These are phyloP conservation scores for Stephania japonica DNA, from an alignment of 164 flowering plant species.

Conservation along the genomic window DNA sequence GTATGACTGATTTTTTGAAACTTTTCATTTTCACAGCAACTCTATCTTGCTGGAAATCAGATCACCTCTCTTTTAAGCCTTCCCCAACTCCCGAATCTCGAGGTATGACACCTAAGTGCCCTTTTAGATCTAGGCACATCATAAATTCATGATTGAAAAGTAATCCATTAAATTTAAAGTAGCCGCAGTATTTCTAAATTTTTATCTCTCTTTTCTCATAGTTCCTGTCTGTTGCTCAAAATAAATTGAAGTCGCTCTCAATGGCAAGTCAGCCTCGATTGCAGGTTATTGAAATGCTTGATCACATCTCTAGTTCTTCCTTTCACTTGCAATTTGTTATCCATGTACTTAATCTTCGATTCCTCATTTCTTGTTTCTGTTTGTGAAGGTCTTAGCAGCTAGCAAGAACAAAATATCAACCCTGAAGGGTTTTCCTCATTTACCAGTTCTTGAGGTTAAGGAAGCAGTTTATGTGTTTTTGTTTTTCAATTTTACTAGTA, in stretches of 20 bases:
- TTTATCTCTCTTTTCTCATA: slow-evolving; percentile 16
- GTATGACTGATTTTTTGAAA: slow-evolving; percentile 9
- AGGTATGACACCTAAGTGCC: slow-evolving; percentile 42
- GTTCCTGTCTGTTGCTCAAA: slow-evolving; percentile 99
- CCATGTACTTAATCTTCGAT: not conserved
- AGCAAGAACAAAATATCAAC: slow-evolving; percentile 96
- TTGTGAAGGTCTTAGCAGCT: slow-evolving; percentile 89
- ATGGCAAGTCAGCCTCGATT: slow-evolving; percentile 99
- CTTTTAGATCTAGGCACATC: not conserved
- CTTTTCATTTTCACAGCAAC: slow-evolving; percentile 57
- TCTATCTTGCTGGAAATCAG: slow-evolving; percentile 98
- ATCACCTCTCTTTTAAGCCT: slow-evolving; percentile 87
- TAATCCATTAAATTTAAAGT: not conserved
- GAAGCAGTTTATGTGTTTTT: slow-evolving; percentile 8
- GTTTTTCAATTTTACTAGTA: not conserved
- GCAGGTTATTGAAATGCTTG: slow-evolving; percentile 45
- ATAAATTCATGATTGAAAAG: not conserved
- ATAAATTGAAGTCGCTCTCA: slow-evolving; percentile 83
- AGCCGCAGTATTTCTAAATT: not conserved
- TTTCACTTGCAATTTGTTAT: not conserved
- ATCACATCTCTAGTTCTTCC: not conserved
- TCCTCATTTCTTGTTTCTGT: slow-evolving; percentile 8
- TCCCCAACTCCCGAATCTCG: slow-evolving; percentile 97
- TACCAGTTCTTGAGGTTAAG: slow-evolving; percentile 91
- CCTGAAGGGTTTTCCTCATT: slow-evolving; percentile 83